Conservation (phyloP, 495 filamentous ascomycete genomes). For the Alectoria sarmentosa region DNA sequence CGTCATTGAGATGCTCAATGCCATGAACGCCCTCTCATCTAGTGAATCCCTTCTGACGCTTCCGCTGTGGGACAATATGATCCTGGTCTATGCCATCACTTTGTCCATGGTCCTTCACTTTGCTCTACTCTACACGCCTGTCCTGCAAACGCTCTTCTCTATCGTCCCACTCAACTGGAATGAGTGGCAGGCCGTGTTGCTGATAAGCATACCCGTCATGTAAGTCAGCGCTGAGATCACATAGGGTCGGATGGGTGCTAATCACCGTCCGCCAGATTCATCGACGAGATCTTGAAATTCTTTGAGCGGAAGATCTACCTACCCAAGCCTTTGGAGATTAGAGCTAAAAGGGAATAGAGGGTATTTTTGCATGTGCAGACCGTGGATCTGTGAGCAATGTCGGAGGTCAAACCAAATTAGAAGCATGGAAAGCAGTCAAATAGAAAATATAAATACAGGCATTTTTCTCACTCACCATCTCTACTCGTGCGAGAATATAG, state of each 20-base stretch:
- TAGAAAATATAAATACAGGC: not conserved
- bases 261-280: slow-evolving; percentile 48
- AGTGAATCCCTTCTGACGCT: slow-evolving; percentile 92
- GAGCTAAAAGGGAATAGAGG: slow-evolving; percentile 27
- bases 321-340: slow-evolving; percentile 25
- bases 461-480: too few relatives aligned
- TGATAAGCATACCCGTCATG: slow-evolving; percentile 90
- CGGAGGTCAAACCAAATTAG: not conserved
- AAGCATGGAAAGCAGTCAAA: slow-evolving; percentile 1
- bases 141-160: slow-evolving; percentile 82
- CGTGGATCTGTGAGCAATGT: not conserved
- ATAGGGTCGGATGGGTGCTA: slow-evolving; percentile 11
- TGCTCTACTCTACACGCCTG: slow-evolving; percentile 82
- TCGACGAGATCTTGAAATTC: slow-evolving; percentile 85
- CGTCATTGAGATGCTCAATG: slow-evolving; percentile 99
- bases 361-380: slow-evolving; percentile 1
- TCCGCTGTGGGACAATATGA: slow-evolving; percentile 93
- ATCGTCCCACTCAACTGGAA: slow-evolving; percentile 82
- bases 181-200: slow-evolving; percentile 90
- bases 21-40: slow-evolving; percentile 96
- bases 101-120: slow-evolving; percentile 98
- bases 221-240: slow-evolving; percentile 46
- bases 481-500: too few relatives aligned
- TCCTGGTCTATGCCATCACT: slow-evolving; percentile 88
- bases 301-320: slow-evolving; percentile 59